phyloP scores from a whole-genome alignment of 163 green algal genomes.

The Scenedesmus sp. region DNA sequence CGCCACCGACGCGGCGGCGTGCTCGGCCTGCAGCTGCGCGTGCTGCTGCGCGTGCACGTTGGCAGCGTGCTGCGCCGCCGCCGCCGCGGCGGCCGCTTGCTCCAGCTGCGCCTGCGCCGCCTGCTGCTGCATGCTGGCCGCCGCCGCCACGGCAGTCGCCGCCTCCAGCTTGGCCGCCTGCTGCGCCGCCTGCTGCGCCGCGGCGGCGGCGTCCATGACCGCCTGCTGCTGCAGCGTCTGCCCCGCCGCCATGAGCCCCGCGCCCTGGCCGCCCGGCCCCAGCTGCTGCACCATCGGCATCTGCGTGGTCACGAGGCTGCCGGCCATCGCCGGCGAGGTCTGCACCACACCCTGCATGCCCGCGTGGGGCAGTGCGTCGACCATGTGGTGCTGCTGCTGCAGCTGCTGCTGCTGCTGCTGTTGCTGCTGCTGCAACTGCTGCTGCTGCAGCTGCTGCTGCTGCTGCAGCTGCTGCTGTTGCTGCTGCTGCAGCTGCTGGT shows the following conservation, averaged over 20 bases:
- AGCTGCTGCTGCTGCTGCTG: conserved; percentile 9
- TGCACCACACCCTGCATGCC: too few species aligned
- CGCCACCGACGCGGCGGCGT: conserved; percentile 19
- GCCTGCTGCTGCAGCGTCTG: conserved; percentile 36
- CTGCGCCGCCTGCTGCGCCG: conserved; percentile 26
- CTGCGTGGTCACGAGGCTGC: too few species aligned
- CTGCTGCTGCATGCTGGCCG: conserved; percentile 36
- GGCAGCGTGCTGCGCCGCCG: conserved; percentile 33
- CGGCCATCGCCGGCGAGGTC: too few species aligned
- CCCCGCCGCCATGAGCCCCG: neutral
- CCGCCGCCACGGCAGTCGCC: conserved; percentile 22
- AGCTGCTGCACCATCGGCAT: conserved; percentile 25
- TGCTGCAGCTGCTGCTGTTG: neutral
- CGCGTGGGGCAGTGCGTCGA: too few species aligned
- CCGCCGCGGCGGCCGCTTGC: conserved; percentile 29
- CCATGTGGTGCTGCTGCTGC: conserved; percentile 23
- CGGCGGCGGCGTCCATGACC: conserved; percentile 23
- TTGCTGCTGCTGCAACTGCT: conserved; percentile 11
- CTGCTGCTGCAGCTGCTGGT: conserved; percentile 16
- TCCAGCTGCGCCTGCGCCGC: conserved; percentile 23
- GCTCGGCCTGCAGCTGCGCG: conserved; percentile 37
- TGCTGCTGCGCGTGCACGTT: conserved; percentile 41
- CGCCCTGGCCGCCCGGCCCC: conserved; percentile 1
- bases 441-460: conserved; percentile 30
- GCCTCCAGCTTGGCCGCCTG: conserved; percentile 38